Conservation (phyloP, 1,284 basidiomycete genomes). For the Ganoderma lingzhi region DNA sequence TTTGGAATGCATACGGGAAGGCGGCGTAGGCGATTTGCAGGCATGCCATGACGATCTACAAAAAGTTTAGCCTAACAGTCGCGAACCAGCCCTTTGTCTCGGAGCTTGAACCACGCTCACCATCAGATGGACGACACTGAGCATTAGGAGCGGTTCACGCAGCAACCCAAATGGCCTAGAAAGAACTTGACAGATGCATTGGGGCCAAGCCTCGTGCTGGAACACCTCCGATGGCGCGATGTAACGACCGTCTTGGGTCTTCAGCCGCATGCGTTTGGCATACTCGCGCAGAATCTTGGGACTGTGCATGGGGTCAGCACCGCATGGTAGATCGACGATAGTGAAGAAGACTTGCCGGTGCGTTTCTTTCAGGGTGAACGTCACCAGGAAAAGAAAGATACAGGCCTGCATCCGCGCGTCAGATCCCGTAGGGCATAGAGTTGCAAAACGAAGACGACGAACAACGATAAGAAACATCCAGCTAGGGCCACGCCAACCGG, state of each 20-base stretch:
- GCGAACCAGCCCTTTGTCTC: neutral
- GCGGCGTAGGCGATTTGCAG: neutral
- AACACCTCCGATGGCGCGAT: neutral
- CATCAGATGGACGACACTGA: neutral
- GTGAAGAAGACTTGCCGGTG: neutral
- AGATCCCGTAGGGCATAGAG: neutral
- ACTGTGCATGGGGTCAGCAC: neutral
- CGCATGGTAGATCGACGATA: neutral
- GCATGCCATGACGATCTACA: neutral
- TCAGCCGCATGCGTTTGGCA: conserved; percentile 1
- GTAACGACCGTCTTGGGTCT: neutral
- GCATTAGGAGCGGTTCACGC: neutral
- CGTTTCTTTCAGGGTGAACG: neutral
- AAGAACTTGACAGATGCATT: neutral
- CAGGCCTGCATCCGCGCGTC: neutral
- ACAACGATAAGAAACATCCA: neutral
- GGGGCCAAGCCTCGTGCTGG: neutral
- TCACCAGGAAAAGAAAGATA: neutral
- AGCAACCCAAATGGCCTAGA: neutral
- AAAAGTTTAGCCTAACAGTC: neutral
- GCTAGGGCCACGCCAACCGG: neutral
- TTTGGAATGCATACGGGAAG: neutral
- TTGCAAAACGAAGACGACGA: neutral
- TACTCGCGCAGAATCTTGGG: neutral
- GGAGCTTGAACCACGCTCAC: neutral